Percentiles rank a stretch among this genome's conserved stretches.
Evolutionary conservation across 2,329 filamentous ascomycete genomes (phyloP).

Genomic region (Venturia carpophila): DNA sequence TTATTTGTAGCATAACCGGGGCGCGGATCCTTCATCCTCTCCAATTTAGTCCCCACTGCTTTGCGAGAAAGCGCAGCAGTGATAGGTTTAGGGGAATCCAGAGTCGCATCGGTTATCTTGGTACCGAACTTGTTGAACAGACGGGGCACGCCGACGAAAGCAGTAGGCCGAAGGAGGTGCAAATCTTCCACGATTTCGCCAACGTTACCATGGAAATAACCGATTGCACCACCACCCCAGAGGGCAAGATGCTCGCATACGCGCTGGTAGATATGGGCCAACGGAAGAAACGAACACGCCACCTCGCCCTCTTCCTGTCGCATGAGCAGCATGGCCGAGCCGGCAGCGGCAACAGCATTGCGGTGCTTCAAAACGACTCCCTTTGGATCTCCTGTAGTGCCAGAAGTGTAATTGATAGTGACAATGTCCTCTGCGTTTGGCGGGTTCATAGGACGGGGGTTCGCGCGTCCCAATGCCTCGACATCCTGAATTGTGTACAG

Average conservation of each 20-base stretch:
- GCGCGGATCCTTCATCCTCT: slow-evolving; percentile 61
- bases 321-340: slow-evolving; percentile 50
- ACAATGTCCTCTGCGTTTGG: slow-evolving; percentile 68
- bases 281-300: slow-evolving; percentile 77
- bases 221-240: slow-evolving; percentile 64
- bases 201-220: slow-evolving; percentile 92
- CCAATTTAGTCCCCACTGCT: slow-evolving; percentile 71
- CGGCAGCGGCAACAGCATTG: slow-evolving; percentile 68
- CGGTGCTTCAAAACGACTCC: slow-evolving; percentile 76
- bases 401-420: slow-evolving; percentile 88
- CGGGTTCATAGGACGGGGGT: slow-evolving; percentile 61
- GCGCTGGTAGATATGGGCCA: slow-evolving; percentile 91
- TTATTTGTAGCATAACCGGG: slow-evolving; percentile 67
- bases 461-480: slow-evolving; percentile 67
- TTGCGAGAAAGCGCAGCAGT: slow-evolving; percentile 74
- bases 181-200: slow-evolving; percentile 80
- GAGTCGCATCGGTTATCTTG: slow-evolving; percentile 69
- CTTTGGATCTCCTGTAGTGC: slow-evolving; percentile 76
- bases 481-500: slow-evolving; percentile 76
- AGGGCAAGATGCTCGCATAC: slow-evolving; percentile 70
- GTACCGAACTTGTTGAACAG: slow-evolving; percentile 85
- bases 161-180: slow-evolving; percentile 75
- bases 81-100: slow-evolving; percentile 59
- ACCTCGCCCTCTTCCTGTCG: slow-evolving; percentile 52
- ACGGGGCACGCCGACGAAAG: slow-evolving; percentile 81